Percentiles rank a stretch among this genome's conserved stretches.
Evolutionary conservation across 1,284 basidiomycete species (phyloP).

Genomic region (Xerocomus nothofagi): DNA sequence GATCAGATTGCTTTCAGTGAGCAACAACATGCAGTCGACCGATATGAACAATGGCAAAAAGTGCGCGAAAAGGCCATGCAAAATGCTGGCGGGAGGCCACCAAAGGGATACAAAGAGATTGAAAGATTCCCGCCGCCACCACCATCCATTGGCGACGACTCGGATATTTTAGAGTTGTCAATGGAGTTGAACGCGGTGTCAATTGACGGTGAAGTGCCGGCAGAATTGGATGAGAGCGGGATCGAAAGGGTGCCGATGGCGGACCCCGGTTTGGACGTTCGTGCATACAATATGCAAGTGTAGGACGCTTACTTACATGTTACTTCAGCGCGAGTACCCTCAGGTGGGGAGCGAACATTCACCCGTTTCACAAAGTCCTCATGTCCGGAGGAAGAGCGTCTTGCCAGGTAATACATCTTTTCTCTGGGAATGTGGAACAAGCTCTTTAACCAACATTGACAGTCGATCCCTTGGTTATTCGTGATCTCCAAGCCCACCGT

Average conservation of each 20-base stretch:
- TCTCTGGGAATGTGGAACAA: background rate
- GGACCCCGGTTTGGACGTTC: slow-evolving; percentile 83
- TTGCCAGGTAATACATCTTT: slow-evolving; percentile 63
- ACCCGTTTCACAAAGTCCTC: slow-evolving; percentile 55
- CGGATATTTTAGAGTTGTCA: slow-evolving; percentile 81
- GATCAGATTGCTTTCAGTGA: slow-evolving; percentile 53
- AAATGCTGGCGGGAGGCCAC: slow-evolving; percentile 70
- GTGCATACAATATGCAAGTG: slow-evolving; percentile 37
- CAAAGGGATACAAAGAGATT: slow-evolving; percentile 61
- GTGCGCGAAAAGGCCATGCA: slow-evolving; percentile 71
- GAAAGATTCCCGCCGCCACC: slow-evolving; percentile 73
- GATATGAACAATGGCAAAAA: slow-evolving; percentile 84
- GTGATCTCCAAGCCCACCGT: slow-evolving; percentile 84
- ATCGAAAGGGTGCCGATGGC: slow-evolving; percentile 88
- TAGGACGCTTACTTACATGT: slow-evolving; percentile 19
- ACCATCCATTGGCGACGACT: slow-evolving; percentile 76
- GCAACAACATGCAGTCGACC: slow-evolving; percentile 74
- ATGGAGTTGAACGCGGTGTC: slow-evolving; percentile 86
- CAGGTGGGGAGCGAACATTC: slow-evolving; percentile 57
- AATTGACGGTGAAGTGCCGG: slow-evolving; percentile 70
- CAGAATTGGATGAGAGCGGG: slow-evolving; percentile 77
- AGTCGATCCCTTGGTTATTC: slow-evolving; percentile 87
- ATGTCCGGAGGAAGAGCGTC: slow-evolving; percentile 83
- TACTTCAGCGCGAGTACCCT: slow-evolving; percentile 57
- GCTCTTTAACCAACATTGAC: slow-evolving; percentile 20